Evolutionary conservation across 2,329 filamentous ascomycete genomes (phyloP).

Genomic region (Ophiostoma australiae): DNA sequence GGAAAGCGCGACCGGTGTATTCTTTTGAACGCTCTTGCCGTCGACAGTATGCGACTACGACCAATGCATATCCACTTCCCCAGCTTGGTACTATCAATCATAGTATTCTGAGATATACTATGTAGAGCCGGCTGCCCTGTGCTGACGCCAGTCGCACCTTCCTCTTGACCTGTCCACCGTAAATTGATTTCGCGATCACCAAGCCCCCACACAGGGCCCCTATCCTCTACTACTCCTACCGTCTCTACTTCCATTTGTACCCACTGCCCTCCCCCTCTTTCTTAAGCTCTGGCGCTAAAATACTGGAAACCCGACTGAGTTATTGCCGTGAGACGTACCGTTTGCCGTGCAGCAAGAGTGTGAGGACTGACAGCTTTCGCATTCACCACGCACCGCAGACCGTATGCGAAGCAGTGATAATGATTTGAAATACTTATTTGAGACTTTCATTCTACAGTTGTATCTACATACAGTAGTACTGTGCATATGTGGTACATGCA

Average conservation of each 20-base stretch:
- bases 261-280: slow-evolving; percentile 1
- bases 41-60: neutral
- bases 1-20: neutral
- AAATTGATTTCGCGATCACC: neutral
- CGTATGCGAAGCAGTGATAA: no score
- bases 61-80: neutral
- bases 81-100: no score
- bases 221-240: neutral
- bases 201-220: neutral
- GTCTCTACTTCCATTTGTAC: neutral
- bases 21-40: neutral
- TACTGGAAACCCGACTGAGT: neutral
- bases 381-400: neutral
- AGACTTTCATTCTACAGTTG: no score
- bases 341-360: neutral
- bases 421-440: no score
- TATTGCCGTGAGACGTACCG: slow-evolving; percentile 10
- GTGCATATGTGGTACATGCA: no score
- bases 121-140: neutral
- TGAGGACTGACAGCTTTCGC: neutral
- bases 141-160: neutral
- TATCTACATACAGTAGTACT: no score
- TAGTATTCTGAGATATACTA: no score
- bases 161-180: neutral
- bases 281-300: neutral